Evolutionary conservation across 2,329 filamentous ascomycete species (phyloP).

Genomic region (Cyphellophora europaea): DNA sequence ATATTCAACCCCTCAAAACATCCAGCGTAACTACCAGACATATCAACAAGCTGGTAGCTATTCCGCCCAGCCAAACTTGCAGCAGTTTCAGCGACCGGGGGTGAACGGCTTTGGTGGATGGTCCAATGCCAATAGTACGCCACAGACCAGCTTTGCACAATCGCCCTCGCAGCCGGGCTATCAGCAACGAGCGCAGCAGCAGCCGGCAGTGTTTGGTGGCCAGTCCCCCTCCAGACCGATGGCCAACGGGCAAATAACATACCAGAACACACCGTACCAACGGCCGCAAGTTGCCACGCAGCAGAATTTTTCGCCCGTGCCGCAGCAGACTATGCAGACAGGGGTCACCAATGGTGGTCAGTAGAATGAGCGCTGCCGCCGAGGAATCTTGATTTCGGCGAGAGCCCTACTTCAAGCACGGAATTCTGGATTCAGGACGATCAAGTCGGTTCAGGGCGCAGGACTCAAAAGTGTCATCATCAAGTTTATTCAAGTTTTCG

Average conservation of each 20-base stretch:
- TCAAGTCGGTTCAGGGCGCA: too few species aligned
- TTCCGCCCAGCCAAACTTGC: conserved; percentile 25
- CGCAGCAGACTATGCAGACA: too few species aligned
- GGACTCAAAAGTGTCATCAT: too few species aligned
- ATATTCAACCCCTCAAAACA: conserved; percentile 22
- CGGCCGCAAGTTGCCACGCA: conserved; percentile 1
- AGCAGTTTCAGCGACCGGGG: conserved; percentile 30
- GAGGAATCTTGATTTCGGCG: too few species aligned
- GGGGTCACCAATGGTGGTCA: too few species aligned
- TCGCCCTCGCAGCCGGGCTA: conserved; percentile 20
- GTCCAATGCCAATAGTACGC: conserved; percentile 5
- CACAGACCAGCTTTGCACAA: conserved; percentile 9
- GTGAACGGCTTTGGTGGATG: conserved; percentile 25
- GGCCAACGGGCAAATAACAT: conserved; percentile 11
- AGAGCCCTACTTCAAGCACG: too few species aligned
- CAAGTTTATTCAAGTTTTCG: too few species aligned
- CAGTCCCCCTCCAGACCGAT: conserved; percentile 15
- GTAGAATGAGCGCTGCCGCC: too few species aligned
- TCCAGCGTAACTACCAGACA: conserved; percentile 26
- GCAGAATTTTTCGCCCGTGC: not conserved
- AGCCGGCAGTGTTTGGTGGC: conserved; percentile 2
- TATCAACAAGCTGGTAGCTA: conserved; percentile 23
- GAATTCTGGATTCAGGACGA: too few species aligned
- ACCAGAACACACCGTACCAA: conserved; percentile 1
- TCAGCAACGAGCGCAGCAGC: conserved; percentile 21